A percentile compares a stretch with the other conserved stretches of the same genome.
These are phyloP conservation scores for Carallia pectinifolia DNA, from an alignment of 345 rosid genomes.

Conservation along the genomic window DNA sequence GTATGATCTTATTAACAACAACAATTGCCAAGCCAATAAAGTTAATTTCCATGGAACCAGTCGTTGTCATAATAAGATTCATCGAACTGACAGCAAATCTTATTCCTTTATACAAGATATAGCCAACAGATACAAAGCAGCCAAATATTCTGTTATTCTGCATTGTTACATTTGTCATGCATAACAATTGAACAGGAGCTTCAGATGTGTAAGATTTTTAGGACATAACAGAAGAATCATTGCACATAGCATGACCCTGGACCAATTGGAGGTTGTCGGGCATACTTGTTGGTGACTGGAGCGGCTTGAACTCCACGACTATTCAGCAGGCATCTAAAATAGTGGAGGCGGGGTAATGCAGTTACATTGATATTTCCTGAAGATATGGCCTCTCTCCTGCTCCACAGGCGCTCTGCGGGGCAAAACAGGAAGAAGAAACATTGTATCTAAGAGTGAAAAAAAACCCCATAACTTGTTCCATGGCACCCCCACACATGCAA, in stretches of 20 bases:
- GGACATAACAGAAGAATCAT: slow-evolving; percentile 23
- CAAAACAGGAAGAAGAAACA: background rate
- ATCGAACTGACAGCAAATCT: no score
- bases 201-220: background rate
- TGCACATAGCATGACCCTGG: slow-evolving; percentile 85
- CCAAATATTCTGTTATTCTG: background rate
- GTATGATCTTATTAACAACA: no score
- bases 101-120: no score
- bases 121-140: background rate
- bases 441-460: background rate
- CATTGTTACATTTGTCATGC: background rate
- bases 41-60: no score
- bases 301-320: slow-evolving; percentile 80
- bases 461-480: no score
- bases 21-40: no score
- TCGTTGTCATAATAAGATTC: no score
- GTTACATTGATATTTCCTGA: slow-evolving; percentile 43
- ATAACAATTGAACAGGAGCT: slow-evolving; percentile 9
- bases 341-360: slow-evolving; percentile 65
- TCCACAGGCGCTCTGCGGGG: slow-evolving; percentile 75
- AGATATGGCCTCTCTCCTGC: slow-evolving; percentile 57
- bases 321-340: slow-evolving; percentile 88
- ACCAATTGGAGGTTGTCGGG: slow-evolving; percentile 60
- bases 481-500: no score
- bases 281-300: slow-evolving; percentile 60